These are phyloP conservation scores for Zygoascus hellenicus DNA, from an alignment of 1,139 yeast species.

Conservation along the genomic window DNA sequence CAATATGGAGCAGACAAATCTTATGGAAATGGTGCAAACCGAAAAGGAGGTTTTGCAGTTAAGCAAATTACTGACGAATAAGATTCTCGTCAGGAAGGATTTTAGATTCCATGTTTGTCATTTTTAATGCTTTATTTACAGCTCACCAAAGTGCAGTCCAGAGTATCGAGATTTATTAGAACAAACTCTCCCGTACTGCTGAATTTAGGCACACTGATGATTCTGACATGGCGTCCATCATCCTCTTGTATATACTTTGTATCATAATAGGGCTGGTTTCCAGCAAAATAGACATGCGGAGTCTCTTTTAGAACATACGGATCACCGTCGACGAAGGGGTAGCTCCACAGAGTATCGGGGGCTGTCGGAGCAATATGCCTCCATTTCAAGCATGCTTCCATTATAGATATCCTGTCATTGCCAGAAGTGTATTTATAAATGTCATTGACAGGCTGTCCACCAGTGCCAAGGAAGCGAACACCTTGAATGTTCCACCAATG, in stretches of 20 bases:
- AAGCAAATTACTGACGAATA: slow-evolving; percentile 8
- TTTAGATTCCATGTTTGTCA: no score
- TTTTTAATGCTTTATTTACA: slow-evolving; percentile 6
- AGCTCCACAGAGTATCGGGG: slow-evolving; percentile 84
- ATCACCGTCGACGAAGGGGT: slow-evolving; percentile 74
- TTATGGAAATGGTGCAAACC: slow-evolving; percentile 45
- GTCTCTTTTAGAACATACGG: slow-evolving; percentile 73
- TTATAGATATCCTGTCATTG: slow-evolving; percentile 43
- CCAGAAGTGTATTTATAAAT: slow-evolving; percentile 52
- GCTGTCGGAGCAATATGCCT: slow-evolving; percentile 90
- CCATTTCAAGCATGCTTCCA: slow-evolving; percentile 73
- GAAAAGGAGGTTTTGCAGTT: slow-evolving; percentile 36
- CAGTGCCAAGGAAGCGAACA: slow-evolving; percentile 56
- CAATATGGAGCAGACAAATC: slow-evolving; percentile 43
- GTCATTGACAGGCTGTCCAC: slow-evolving; percentile 84
- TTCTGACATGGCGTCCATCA: slow-evolving; percentile 36
- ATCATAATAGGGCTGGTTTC: slow-evolving; percentile 66
- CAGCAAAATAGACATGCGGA: slow-evolving; percentile 83
- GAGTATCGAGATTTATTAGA: slow-evolving; percentile 53
- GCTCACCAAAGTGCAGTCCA: slow-evolving; percentile 46
- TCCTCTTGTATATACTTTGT: slow-evolving; percentile 36
- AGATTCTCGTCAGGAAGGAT: background rate
- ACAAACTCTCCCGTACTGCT: slow-evolving; percentile 61
- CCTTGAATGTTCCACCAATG: slow-evolving; percentile 56
- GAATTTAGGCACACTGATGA: slow-evolving; percentile 71